Conservation (phyloP, 1,139 yeast species). For the Hyphopichia buzzinii region DNA sequence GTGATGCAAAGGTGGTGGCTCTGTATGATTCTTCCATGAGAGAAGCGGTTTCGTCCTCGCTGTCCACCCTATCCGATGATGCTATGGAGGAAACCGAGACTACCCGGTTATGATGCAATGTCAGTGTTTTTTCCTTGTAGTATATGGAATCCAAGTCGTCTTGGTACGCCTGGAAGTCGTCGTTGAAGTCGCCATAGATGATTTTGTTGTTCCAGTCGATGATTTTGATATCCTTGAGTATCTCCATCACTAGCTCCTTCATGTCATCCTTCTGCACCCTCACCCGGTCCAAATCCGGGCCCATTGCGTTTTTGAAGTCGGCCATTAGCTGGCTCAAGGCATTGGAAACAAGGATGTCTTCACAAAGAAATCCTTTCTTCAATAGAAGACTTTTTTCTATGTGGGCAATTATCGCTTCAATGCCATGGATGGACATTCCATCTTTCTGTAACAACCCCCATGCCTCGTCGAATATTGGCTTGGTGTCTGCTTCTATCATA, state of each 20-base stretch:
- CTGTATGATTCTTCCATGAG: conserved; percentile 1
- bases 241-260: neutral
- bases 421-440: neutral
- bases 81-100: neutral
- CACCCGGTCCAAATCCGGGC: neutral
- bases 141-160: neutral
- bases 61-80: neutral
- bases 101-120: neutral
- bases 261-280: neutral
- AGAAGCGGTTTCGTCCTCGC: conserved; percentile 3
- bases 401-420: neutral
- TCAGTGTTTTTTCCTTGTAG: neutral
- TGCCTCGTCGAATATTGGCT: conserved; percentile 1
- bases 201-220: neutral
- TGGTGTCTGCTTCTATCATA: neutral
- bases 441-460: neutral
- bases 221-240: conserved; percentile 2
- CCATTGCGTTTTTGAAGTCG: neutral
- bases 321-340: neutral
- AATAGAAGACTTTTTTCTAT: neutral
- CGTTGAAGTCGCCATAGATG: conserved; percentile 2
- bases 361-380: neutral
- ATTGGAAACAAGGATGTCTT: neutral
- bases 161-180: neutral
- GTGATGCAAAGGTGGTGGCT: neutral